These are phyloP conservation scores for Aureobasidium sp. DNA, from an alignment of 2,329 filamentous ascomycete genomes.

Conservation along the genomic window DNA sequence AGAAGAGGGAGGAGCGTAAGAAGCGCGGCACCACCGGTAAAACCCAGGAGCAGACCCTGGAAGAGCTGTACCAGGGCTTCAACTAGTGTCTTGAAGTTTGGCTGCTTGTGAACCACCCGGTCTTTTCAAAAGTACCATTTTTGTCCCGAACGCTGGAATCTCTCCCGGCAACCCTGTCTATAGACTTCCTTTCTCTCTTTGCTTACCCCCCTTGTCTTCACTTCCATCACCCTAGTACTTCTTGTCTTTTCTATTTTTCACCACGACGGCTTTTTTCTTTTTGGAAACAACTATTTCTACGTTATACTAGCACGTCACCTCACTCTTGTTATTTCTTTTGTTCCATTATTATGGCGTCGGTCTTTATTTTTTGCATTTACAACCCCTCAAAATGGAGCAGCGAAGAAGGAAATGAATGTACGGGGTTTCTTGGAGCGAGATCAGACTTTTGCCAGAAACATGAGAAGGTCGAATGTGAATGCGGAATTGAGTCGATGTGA, in stretches of 20 bases:
- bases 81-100: conserved; percentile 10
- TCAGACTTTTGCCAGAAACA: not conserved
- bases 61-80: conserved; percentile 22
- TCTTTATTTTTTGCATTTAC: conserved; percentile 1
- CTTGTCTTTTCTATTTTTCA: not conserved
- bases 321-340: conserved; percentile 1
- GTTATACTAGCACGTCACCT: not conserved
- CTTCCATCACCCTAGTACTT: conserved; percentile 11
- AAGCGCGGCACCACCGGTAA: conserved; percentile 20
- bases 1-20: conserved; percentile 28
- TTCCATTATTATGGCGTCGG: not conserved
- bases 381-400: conserved; percentile 1
- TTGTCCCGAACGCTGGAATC: not conserved
- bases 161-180: not conserved
- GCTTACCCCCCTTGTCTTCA: not conserved
- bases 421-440: not conserved
- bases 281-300: not conserved
- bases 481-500: not conserved
- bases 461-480: not conserved
- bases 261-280: not conserved
- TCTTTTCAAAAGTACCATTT: not conserved
- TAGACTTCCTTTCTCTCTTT: conserved; percentile 6
- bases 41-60: conserved; percentile 19
- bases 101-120: not conserved
- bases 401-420: conserved; percentile 1